phyloP scores from a whole-genome alignment of 495 filamentous ascomycete genomes.

The Hapsidospora chrysogenum region DNA sequence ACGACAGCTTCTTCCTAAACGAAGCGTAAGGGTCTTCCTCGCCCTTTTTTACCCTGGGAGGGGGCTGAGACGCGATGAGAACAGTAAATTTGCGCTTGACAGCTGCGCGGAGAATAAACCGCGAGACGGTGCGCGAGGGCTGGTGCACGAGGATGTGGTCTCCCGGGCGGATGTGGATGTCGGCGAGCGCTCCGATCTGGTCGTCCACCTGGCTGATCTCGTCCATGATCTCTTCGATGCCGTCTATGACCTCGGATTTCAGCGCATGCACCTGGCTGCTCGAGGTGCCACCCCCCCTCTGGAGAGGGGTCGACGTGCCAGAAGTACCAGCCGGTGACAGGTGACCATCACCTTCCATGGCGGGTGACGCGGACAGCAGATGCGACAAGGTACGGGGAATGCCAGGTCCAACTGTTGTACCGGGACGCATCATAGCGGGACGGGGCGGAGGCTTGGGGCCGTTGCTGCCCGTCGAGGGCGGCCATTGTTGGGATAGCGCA shows the following conservation, averaged over 20 bases:
- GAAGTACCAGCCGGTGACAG: constrained; percentile 16
- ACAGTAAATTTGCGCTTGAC: constrained; percentile 77
- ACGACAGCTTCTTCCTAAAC: constrained; percentile 60
- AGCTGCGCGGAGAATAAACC: constrained; percentile 71
- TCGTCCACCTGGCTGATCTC: constrained; percentile 79
- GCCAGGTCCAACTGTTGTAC: too few species aligned
- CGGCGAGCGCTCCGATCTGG: constrained; percentile 69
- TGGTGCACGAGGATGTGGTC: constrained; percentile 78
- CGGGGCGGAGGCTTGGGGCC: too few species aligned
- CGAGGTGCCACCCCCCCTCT: constrained; percentile 10
- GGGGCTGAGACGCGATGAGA: constrained; percentile 52
- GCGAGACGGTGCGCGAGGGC: constrained; percentile 66
- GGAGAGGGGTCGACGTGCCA: constrained; percentile 26
- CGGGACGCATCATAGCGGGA: too few species aligned
- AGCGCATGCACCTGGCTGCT: constrained; percentile 36
- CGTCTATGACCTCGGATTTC: constrained; percentile 75
- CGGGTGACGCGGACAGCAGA: constrained; percentile 7
- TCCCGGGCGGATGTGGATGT: constrained; percentile 78
- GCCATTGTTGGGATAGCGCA: constrained; percentile 1
- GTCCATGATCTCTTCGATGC: constrained; percentile 81
- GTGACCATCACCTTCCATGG: constrained; percentile 7
- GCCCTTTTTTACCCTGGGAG: constrained; percentile 14
- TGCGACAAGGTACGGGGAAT: constrained; percentile 7
- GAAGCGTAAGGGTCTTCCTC: constrained; percentile 18
- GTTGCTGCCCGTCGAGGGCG: constrained; percentile 9